Base-by-base conservation (phyloP, 2,329 filamentous ascomycete species). In the Microascus cirrosus region DNA sequence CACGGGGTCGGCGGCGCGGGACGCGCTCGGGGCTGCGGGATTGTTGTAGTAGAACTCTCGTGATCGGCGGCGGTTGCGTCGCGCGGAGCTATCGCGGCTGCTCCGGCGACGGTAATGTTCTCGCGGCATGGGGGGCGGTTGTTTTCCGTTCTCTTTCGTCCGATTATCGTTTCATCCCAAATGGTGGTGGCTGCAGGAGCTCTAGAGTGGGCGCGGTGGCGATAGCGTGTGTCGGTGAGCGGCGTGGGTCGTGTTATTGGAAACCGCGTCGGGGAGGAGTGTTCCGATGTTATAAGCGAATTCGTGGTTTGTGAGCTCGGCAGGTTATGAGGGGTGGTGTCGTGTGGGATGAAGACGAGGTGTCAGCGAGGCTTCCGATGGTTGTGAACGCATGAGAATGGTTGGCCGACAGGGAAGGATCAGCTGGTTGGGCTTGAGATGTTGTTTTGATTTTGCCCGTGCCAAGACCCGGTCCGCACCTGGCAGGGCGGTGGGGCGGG, bases 81-180 rank as follows among this genome's bases (percentile, higher is more conserved):
- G 58, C 48, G 50, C 28, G 34, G 48, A 59, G 45, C 45, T 55
- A 51, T 50, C 59, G 61, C 39, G 56, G 56, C 56, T 58, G 56
- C n/a, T 53, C 59, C n/a, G 58, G 50, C 55, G 56, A 53, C 56
- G 56, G 51, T 28, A 34, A 42, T 58, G 50, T 53, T 58, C 56
- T 53, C 56, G 56, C 50, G 56, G 35, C 56, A 58, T 58, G 15
- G 35, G n/a, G 56, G 35, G 35, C 7, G 50, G 36, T 58, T 58
- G 35, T 20, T 36, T 53, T 36, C 45, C 45, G 45, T 58, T 8
- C 6, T n/a, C 39, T 45, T 8, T 15, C 39, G 39, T n/a, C n/a
- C 18, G 39, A n/a, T 7, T 15, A 39, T 39, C 42, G 18, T 13
- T 48, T 32, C 11, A 34, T 20, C 10, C 20, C 18, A 25, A 8